Percentiles rank a stretch among this genome's conserved stretches.
Evolutionary conservation across 257 asterid genomes (phyloP).

Genomic region (Nicotiana tomentosiformis): DNA sequence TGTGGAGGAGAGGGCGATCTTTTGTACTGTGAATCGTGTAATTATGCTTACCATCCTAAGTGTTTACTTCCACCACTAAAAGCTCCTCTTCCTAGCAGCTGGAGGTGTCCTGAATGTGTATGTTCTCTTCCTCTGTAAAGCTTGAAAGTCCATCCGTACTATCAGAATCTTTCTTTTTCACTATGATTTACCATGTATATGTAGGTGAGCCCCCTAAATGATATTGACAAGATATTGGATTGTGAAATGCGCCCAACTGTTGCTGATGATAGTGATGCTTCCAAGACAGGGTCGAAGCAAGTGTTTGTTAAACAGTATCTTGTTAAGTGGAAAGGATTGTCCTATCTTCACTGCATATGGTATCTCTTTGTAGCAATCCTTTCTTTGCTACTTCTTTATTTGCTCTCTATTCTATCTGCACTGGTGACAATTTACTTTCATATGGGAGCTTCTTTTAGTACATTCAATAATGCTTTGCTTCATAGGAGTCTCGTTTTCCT

Average conservation of each 20-base stretch:
- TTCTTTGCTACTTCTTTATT: not conserved
- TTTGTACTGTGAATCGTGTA: slow-evolving; percentile 77
- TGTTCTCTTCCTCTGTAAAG: slow-evolving; percentile 18
- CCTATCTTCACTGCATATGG: slow-evolving; percentile 96
- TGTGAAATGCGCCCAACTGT: slow-evolving; percentile 86
- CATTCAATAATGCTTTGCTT: not conserved
- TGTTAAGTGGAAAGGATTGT: slow-evolving; percentile 92
- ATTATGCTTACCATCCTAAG: slow-evolving; percentile 69
- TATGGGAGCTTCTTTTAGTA: slow-evolving; percentile 3
- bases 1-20: slow-evolving; percentile 67
- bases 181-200: not conserved
- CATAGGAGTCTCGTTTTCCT: not conserved
- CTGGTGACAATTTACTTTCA: not conserved
- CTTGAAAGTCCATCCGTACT: not conserved
- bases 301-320: slow-evolving; percentile 82
- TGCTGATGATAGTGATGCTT: slow-evolving; percentile 59
- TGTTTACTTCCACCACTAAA: slow-evolving; percentile 68
- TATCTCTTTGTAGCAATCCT: slow-evolving; percentile 16
- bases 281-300: slow-evolving; percentile 67
- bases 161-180: slow-evolving; percentile 1
- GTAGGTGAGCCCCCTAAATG: slow-evolving; percentile 83
- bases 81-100: slow-evolving; percentile 61
- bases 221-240: slow-evolving; percentile 87
- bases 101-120: slow-evolving; percentile 99
- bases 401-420: not conserved